These are phyloP conservation scores for Thamnidium elegans DNA, from an alignment of 192 early-diverging fungal genomes.

Conservation along the genomic window DNA sequence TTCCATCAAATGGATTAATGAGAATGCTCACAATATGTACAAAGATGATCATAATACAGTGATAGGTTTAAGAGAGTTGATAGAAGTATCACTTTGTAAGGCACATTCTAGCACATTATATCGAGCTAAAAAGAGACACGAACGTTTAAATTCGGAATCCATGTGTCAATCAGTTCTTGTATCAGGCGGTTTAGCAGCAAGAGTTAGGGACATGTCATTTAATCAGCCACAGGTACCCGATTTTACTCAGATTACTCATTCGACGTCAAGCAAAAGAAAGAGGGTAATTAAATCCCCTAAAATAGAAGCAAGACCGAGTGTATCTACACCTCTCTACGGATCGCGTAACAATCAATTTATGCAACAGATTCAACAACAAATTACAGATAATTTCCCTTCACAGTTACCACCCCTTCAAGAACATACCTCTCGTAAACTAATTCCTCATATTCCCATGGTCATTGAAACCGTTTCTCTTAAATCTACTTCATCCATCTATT, in stretches of 20 bases:
- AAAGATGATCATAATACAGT: conserved; percentile 29
- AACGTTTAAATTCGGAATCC: not conserved
- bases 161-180: not conserved
- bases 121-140: conserved; percentile 36
- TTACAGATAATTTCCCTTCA: conserved; percentile 12
- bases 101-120: conserved; percentile 38
- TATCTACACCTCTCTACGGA: conserved; percentile 19
- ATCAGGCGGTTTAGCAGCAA: conserved; percentile 21
- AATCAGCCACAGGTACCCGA: not conserved
- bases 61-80: conserved; percentile 13
- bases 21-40: conserved; percentile 30
- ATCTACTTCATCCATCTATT: conserved; percentile 21
- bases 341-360: conserved; percentile 9
- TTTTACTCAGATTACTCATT: conserved; percentile 12
- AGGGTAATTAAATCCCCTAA: conserved; percentile 1
- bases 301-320: conserved; percentile 12
- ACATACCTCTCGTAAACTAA: not conserved
- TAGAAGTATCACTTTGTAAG: conserved; percentile 40
- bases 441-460: conserved; percentile 8
- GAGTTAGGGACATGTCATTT: conserved; percentile 14
- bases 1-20: conserved; percentile 28
- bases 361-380: not conserved
- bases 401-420: conserved; percentile 30
- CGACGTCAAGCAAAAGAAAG: conserved; percentile 25
- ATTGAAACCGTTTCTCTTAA: conserved; percentile 38